phyloP scores from a whole-genome alignment of 768 basidiomycete genomes.

The Tricholomella constricta region DNA sequence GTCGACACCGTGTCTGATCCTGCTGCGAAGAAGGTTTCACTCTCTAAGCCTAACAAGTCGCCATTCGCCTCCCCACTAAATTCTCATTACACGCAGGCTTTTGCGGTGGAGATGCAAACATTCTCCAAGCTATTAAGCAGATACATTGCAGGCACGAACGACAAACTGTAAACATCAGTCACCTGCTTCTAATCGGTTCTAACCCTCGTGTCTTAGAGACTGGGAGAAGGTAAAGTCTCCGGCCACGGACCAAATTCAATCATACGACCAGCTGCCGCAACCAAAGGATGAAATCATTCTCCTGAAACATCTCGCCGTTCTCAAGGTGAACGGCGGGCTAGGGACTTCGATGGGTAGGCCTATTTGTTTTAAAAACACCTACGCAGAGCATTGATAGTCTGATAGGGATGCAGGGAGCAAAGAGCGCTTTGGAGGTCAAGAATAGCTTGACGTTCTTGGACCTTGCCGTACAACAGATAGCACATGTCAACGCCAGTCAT shows the following conservation, averaged over 20 bases:
- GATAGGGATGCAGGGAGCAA: conserved; percentile 72
- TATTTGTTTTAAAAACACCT: too few relatives aligned
- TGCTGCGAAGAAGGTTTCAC: conserved; percentile 54
- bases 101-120: conserved; percentile 81
- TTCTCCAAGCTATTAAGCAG: conserved; percentile 85
- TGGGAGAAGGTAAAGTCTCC: conserved; percentile 19
- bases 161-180: conserved; percentile 59
- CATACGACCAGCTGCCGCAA: conserved; percentile 62
- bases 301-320: conserved; percentile 21
- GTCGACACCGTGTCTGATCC: conserved; percentile 62
- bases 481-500: conserved; percentile 75
- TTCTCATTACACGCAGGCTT: conserved; percentile 40
- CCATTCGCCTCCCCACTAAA: neutral
- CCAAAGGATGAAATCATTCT: conserved; percentile 54
- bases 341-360: conserved; percentile 76
- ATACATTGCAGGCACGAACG: conserved; percentile 68
- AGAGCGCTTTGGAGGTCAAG: conserved; percentile 84
- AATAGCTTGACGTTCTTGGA: conserved; percentile 89
- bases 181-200: conserved; percentile 16
- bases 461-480: conserved; percentile 81
- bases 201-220: conserved; percentile 6
- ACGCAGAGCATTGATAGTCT: conserved; percentile 25
- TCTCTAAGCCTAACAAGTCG: neutral
- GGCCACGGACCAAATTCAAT: conserved; percentile 66
- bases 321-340: conserved; percentile 87